A percentile compares a stretch with the other conserved stretches of the same genome.
Conservation (phyloP, 768 basidiomycete species). For the Collybia mongolica region DNA sequence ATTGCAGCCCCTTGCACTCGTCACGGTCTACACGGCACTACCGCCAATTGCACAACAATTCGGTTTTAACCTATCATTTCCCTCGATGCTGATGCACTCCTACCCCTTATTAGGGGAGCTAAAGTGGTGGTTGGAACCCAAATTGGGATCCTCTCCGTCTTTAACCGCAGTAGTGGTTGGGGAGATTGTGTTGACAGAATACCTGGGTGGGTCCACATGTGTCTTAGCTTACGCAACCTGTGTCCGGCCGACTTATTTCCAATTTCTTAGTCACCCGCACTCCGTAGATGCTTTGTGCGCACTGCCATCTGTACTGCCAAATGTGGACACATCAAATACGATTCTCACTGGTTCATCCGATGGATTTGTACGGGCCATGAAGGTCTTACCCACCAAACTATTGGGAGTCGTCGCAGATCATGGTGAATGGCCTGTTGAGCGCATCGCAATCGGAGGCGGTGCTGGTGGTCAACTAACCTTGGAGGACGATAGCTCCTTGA, state of each 20-base stretch:
- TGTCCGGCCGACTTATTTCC: conserved; percentile 8
- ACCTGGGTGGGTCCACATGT: conserved; percentile 59
- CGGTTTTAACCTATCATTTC: conserved; percentile 2
- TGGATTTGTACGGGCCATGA: conserved; percentile 83
- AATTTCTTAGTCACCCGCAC: conserved; percentile 74
- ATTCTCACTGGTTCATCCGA: conserved; percentile 92
- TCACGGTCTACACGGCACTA: background rate
- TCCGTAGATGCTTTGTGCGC: conserved; percentile 86
- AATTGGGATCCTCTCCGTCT: conserved; percentile 84
- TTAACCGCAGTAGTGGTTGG: conserved; percentile 86
- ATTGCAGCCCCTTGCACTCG: background rate
- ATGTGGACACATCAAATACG: conserved; percentile 61
- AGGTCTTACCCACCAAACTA: conserved; percentile 86
- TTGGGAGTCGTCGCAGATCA: conserved; percentile 91
- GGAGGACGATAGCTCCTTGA: conserved; percentile 16
- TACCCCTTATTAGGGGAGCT: conserved; percentile 45
- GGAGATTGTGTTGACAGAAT: conserved; percentile 90
- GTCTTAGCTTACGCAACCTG: background rate
- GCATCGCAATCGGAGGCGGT: conserved; percentile 63
- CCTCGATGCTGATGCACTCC: conserved; percentile 9
- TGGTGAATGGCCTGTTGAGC: conserved; percentile 89
- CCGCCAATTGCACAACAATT: background rate
- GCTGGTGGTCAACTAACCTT: conserved; percentile 25
- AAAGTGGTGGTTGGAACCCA: conserved; percentile 91
- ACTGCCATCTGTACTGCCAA: conserved; percentile 60